Conservation (phyloP, 495 filamentous ascomycete genomes). For the Cairneyella variabilis region DNA sequence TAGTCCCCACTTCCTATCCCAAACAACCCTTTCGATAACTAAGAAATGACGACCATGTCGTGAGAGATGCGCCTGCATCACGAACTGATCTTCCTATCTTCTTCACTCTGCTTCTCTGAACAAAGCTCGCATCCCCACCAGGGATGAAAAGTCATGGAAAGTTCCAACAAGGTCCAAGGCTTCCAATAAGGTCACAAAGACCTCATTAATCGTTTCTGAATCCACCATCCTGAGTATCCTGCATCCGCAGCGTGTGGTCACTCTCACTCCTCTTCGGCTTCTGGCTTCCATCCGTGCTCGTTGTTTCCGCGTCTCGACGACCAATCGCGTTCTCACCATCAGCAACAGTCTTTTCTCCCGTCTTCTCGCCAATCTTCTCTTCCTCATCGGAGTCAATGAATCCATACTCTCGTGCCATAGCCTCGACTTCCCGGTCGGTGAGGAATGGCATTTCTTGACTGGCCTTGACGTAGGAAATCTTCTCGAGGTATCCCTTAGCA, state of each 20-base stretch:
- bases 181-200: too few relatives aligned
- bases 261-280: background rate
- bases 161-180: too few relatives aligned
- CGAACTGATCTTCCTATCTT: too few relatives aligned
- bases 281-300: background rate
- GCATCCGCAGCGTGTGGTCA: background rate
- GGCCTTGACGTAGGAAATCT: slow-evolving; percentile 70
- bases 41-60: too few relatives aligned
- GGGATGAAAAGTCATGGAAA: too few relatives aligned
- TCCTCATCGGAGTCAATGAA: slow-evolving; percentile 20
- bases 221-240: slow-evolving; percentile 4
- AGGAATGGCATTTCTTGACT: slow-evolving; percentile 66
- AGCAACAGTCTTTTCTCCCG: background rate
- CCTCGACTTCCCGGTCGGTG: slow-evolving; percentile 58
- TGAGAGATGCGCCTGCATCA: too few relatives aligned
- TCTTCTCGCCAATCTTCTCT: slow-evolving; percentile 14
- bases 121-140: too few relatives aligned
- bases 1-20: too few relatives aligned
- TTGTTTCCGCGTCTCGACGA: background rate
- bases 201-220: slow-evolving; percentile 7
- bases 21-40: too few relatives aligned
- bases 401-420: slow-evolving; percentile 19
- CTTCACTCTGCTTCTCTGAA: too few relatives aligned
- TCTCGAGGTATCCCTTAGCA: slow-evolving; percentile 71
- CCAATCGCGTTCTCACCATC: background rate